Evolutionary conservation across 202 grass and related monocot genomes (phyloP).

Genomic region (Musa balbisiana): DNA sequence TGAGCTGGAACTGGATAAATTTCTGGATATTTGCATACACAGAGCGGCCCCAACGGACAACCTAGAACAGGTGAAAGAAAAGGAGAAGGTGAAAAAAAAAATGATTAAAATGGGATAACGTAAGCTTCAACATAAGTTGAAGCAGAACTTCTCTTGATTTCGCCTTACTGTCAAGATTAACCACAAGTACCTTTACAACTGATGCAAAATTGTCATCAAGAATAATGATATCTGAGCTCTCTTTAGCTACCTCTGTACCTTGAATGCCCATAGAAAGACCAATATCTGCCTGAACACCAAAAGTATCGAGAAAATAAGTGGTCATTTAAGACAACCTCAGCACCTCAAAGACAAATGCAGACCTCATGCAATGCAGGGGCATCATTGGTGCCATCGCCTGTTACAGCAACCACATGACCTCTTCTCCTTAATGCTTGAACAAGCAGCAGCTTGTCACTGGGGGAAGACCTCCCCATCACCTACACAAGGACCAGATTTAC

Average conservation of each 20-base stretch:
- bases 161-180: not conserved
- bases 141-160: not conserved
- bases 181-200: conserved; percentile 55
- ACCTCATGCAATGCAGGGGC: conserved; percentile 94
- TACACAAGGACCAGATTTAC: conserved; percentile 20
- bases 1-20: conserved; percentile 98
- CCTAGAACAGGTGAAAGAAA: conserved; percentile 31
- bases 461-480: conserved; percentile 93
- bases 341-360: conserved; percentile 2
- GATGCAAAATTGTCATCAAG: conserved; percentile 97
- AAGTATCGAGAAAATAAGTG: conserved; percentile 25
- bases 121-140: not conserved
- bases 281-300: conserved; percentile 76
- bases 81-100: not conserved
- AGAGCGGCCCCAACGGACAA: conserved; percentile 90
- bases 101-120: not conserved
- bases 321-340: not conserved
- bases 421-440: conserved; percentile 63
- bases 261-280: conserved; percentile 95
- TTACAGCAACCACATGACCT: conserved; percentile 84
- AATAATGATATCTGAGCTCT: conserved; percentile 98
- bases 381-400: conserved; percentile 90
- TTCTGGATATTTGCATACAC: conserved; percentile 97
- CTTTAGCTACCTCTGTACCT: conserved; percentile 99
- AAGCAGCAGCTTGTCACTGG: conserved; percentile 80